Conservation (phyloP, 176 grass and related monocot species). For the Dactylis glomerata region DNA sequence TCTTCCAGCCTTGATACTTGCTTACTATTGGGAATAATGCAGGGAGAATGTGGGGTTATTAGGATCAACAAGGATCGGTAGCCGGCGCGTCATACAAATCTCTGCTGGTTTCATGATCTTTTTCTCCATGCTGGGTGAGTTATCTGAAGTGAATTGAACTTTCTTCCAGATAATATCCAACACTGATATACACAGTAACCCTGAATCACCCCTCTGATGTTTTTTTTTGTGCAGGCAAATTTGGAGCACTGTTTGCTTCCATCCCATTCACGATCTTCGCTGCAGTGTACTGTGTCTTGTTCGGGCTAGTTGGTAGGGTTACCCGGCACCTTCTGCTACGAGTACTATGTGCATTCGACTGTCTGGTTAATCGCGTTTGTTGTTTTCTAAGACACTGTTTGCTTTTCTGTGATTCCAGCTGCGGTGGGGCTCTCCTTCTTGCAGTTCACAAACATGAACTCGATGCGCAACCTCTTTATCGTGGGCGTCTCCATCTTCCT, state of each 20-base stretch:
- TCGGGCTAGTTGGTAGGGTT: slow-evolving; percentile 81
- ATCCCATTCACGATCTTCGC: slow-evolving; percentile 96
- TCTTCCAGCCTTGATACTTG: slow-evolving; percentile 1
- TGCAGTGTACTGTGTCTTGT: slow-evolving; percentile 84
- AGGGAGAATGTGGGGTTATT: slow-evolving; percentile 96
- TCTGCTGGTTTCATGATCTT: slow-evolving; percentile 99
- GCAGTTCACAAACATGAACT: slow-evolving; percentile 99
- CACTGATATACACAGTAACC: not conserved
- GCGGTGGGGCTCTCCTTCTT: slow-evolving; percentile 92
- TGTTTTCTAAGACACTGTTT: slow-evolving; percentile 3
- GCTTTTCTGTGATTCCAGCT: slow-evolving; percentile 42
- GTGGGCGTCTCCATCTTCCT: slow-evolving; percentile 93
- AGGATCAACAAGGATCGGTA: slow-evolving; percentile 87
- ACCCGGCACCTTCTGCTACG: not conserved
- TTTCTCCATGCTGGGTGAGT: slow-evolving; percentile 89
- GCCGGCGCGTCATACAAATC: slow-evolving; percentile 90
- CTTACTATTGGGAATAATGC: slow-evolving; percentile 1
- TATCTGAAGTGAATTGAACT: not conserved
- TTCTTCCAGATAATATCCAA: slow-evolving; percentile 15
- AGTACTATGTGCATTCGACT: slow-evolving; percentile 7
- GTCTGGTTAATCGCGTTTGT: not conserved
- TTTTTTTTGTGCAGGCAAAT: slow-evolving; percentile 69
- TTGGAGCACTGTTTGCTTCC: slow-evolving; percentile 89
- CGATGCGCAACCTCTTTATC: slow-evolving; percentile 99
- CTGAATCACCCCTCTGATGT: not conserved